Evolutionary conservation across 23 red algal species (phyloP), one percentile per base, ranked within the genome.

Genomic region (Gracilariopsis chorda): DNA sequence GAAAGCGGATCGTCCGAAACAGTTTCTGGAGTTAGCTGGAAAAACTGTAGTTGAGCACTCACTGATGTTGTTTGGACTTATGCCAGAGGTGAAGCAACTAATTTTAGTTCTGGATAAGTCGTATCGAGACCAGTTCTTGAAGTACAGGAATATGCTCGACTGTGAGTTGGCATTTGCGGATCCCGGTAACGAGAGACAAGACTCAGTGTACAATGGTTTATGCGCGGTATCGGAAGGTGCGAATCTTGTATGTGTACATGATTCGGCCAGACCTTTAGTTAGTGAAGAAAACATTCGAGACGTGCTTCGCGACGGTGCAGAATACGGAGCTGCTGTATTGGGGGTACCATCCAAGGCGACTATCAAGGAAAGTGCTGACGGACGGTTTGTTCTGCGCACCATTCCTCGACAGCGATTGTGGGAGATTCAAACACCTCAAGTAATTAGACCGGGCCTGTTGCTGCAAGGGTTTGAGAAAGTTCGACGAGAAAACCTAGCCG

Each of bases 371-470:
- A 90, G 85, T 61, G 92, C 51, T 17, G 93, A 95, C 69, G 97
- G 97, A 21, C 33, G 43, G 48, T 99, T 99, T 92, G 97, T 99
- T 49, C 53, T 77, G 48, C 87, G 93, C 14, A 99, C 97, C 0
- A 86, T 99, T 51, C 90, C 92, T 32, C 53, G 97, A 45, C 52
- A 82, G 49, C 88, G 97, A 7, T 77, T 99, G 17, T 99, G 97
- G 97, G 97, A 99, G 86, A 88, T 96, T 80, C 93, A 96, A 72
- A 99, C 97, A 65, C 97, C 97, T 6, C 97, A 99, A 77, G 93
- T 99, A 43, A 75, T 99, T 16, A 82, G 76, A 1, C 67, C 77
- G 47, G 25, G 48, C 34, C 56, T 96, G 77, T 56, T 99, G 49
- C 67, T 30, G 56, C 76, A 85, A 17, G 97, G 97, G 36, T 99